These are phyloP conservation scores for Cryphonectria carpinicola DNA, from an alignment of 2,329 filamentous ascomycete species.

Conservation along the genomic window DNA sequence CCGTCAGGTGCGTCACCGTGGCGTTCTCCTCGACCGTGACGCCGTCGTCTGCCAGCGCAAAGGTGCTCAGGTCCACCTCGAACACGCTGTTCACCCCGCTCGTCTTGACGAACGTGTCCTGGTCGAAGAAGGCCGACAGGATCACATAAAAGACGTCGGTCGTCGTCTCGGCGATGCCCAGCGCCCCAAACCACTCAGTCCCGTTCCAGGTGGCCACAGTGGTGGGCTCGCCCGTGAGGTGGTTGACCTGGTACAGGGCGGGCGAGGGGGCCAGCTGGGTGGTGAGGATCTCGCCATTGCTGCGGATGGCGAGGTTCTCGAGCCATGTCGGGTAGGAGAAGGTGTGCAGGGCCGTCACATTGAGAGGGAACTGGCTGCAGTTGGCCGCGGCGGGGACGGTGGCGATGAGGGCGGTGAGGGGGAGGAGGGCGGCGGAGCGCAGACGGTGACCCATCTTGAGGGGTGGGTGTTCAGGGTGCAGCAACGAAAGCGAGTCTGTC, in stretches of 20 bases:
- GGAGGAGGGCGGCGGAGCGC: background rate
- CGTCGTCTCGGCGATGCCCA: slow-evolving; percentile 18
- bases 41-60: background rate
- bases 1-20: slow-evolving; percentile 17
- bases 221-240: slow-evolving; percentile 13
- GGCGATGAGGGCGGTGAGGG: slow-evolving; percentile 6
- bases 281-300: slow-evolving; percentile 25
- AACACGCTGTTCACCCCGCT: slow-evolving; percentile 20
- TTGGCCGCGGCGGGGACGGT: background rate
- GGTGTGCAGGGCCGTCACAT: slow-evolving; percentile 15
- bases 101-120: slow-evolving; percentile 14
- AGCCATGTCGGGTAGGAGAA: slow-evolving; percentile 19
- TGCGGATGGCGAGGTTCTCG: slow-evolving; percentile 23
- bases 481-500: background rate
- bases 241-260: slow-evolving; percentile 18
- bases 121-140: slow-evolving; percentile 12
- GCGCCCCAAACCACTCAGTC: slow-evolving; percentile 1
- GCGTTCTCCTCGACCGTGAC: slow-evolving; percentile 11
- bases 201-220: slow-evolving; percentile 17
- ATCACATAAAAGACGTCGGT: slow-evolving; percentile 20
- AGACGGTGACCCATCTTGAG: slow-evolving; percentile 9
- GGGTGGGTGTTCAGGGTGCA: background rate
- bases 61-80: slow-evolving; percentile 18
- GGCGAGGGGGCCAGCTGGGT: slow-evolving; percentile 16
- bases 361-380: slow-evolving; percentile 7